phyloP scores from a whole-genome alignment of 1,139 yeast species.

The Taiozyma sp. region DNA sequence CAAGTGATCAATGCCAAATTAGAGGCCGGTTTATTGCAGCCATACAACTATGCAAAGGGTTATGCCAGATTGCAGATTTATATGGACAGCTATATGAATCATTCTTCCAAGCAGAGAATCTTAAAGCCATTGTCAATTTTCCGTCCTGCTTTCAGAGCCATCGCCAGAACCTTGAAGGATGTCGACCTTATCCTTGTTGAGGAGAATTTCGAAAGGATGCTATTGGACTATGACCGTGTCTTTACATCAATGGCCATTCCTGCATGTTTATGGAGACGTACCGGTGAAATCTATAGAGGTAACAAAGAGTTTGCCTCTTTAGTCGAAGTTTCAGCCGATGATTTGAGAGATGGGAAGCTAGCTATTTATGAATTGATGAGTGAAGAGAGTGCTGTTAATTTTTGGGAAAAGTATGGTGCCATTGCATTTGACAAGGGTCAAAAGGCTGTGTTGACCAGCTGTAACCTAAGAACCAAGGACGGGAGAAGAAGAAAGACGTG shows the following conservation, averaged over 20 bases:
- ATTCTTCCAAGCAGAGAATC: conserved; percentile 81
- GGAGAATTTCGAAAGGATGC: conserved; percentile 91
- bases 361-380: conserved; percentile 95
- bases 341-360: conserved; percentile 84
- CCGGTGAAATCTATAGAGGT: conserved; percentile 94
- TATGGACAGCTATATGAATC: conserved; percentile 92
- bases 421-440: conserved; percentile 96
- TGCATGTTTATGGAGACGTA: conserved; percentile 95
- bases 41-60: conserved; percentile 92
- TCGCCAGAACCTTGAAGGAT: conserved; percentile 86
- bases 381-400: conserved; percentile 96
- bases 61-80: conserved; percentile 86
- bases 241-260: conserved; percentile 98
- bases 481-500: conserved; percentile 82
- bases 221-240: conserved; percentile 89
- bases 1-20: conserved; percentile 95
- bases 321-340: conserved; percentile 91
- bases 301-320: conserved; percentile 94
- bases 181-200: conserved; percentile 91
- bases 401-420: conserved; percentile 97
- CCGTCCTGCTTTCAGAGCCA: conserved; percentile 92
- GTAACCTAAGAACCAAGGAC: conserved; percentile 80
- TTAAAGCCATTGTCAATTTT: conserved; percentile 81
- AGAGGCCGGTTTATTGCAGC: conserved; percentile 90
- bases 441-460: conserved; percentile 90